Evolutionary conservation across 1,284 basidiomycete species (phyloP).

Genomic region (Cryptococcus sp.): DNA sequence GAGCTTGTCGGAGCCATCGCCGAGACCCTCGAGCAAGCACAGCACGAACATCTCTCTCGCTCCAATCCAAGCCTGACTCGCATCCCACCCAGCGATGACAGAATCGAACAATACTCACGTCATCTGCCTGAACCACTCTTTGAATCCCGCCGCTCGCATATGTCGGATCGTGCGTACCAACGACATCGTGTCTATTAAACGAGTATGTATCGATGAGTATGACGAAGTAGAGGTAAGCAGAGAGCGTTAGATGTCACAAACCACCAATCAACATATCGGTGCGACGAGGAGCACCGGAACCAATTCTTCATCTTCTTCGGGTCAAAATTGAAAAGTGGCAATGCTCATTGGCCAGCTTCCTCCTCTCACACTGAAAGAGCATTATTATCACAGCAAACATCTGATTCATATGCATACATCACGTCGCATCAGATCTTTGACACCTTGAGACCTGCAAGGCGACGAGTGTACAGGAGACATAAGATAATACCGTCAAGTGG

Average conservation of each 20-base stretch:
- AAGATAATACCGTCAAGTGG: too few species aligned
- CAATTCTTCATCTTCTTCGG: neutral
- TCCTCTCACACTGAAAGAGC: too few species aligned
- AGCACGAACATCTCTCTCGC: too few species aligned
- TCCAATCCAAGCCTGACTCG: too few species aligned
- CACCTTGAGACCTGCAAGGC: too few species aligned
- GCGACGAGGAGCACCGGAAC: conserved; percentile 4
- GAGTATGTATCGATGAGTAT: neutral
- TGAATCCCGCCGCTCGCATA: conserved; percentile 70
- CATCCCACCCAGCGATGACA: too few species aligned
- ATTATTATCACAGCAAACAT: too few species aligned
- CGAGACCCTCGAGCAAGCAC: too few species aligned
- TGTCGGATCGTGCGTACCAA: conserved; percentile 72
- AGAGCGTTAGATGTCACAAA: neutral
- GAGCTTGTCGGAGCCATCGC: too few species aligned
- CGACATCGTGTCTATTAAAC: conserved; percentile 65
- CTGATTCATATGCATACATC: too few species aligned
- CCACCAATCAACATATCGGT: neutral
- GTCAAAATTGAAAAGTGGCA: conserved; percentile 9
- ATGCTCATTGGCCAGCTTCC: neutral
- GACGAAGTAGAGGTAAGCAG: neutral
- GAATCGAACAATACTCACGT: conserved; percentile 34
- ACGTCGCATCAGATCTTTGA: too few species aligned
- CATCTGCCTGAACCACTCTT: conserved; percentile 77
- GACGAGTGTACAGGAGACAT: too few species aligned